A percentile compares a stretch with the other conserved stretches of the same genome.
These are phyloP conservation scores for Micromonas pusilla DNA, from an alignment of 139 green algal species.

Conservation along the genomic window DNA sequence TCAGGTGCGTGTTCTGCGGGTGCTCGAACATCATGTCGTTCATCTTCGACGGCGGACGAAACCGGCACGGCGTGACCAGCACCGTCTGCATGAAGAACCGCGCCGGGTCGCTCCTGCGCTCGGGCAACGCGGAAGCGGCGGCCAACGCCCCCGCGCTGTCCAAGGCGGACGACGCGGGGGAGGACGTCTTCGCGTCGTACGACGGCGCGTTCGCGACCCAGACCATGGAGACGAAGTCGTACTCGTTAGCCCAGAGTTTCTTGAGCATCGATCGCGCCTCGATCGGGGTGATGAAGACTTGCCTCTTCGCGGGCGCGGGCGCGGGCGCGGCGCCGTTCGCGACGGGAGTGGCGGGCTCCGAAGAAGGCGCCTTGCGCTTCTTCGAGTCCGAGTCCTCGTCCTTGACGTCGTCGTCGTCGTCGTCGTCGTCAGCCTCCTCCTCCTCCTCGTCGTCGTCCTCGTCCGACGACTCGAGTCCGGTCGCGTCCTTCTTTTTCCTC, in stretches of 20 bases:
- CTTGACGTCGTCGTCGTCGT: conserved; percentile 3
- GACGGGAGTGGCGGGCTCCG: not conserved
- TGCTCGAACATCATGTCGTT: conserved; percentile 72
- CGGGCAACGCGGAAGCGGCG: too few species aligned
- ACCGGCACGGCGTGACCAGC: conserved; percentile 82
- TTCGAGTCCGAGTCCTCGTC: not conserved
- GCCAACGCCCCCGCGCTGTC: too few species aligned
- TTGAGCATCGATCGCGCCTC: conserved; percentile 68
- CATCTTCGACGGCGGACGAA: conserved; percentile 58
- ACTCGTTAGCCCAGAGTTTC: conserved; percentile 56
- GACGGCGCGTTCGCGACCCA: not conserved
- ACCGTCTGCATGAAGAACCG: conserved; percentile 83
- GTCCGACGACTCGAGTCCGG: not conserved
- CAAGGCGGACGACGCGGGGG: too few species aligned
- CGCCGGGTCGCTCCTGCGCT: conserved; percentile 13
- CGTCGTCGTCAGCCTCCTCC: not conserved
- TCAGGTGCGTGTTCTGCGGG: conserved; percentile 75
- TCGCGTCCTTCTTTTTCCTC: not conserved
- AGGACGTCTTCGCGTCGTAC: too few species aligned
- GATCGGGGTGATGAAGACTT: conserved; percentile 56
- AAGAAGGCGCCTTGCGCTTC: not conserved
- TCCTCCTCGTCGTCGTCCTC: conserved; percentile 8
- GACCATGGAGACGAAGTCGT: conserved; percentile 1
- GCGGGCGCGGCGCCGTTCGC: not conserved
- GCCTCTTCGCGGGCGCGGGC: not conserved